Base-by-base conservation (phyloP, 306 rosid species). In the Astragalus glycyphyllos region DNA sequence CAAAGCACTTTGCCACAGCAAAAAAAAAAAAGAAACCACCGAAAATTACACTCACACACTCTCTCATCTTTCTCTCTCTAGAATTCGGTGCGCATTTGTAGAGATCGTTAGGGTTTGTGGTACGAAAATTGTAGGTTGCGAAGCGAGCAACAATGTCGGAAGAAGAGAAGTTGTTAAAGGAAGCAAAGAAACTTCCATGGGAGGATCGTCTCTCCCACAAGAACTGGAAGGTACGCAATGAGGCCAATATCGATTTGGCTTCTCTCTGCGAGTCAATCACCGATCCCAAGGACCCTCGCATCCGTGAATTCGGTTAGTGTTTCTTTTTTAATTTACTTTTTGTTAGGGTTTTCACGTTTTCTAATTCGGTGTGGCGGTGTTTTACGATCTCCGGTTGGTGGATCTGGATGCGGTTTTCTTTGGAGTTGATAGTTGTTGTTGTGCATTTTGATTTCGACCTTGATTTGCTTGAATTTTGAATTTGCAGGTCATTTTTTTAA, bases 221-320 rank as follows among this genome's bases (percentile, higher is more conserved):
- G 93, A 95, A 88, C 82, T 95, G 99, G 99, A 95, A 95, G 88
- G 99, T 95, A 2, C 82, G 99, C 55, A 91, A 85, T 49, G 99
- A 95, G 79, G 99, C 97, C 4, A 95, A 91, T 63, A 79, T 89
- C 59, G 99, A 95, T 81, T 83, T 95, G 84, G 92, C 92, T 1
- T 81, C 96, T 6, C 76, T 95, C 11, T 95, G 92, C 54, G 97
- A 91, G 86, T 95, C 99, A 81, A 91, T 95, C 31, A 8, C 96
- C 83, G 99, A 95, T 84, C 99, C 99, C 9, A 95, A 95, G 83
- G 99, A 91, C 81, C 20, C 83, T 66, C 96, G 99, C 69, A 83
- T 95, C 65, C 99, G 99, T 35, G 99, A 95, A 77, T 89, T 95
- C 51, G 97, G 99, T 91, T 6, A 55, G 87, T 80, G 14, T 51